phyloP scores from a whole-genome alignment of 2,329 filamentous ascomycete species.

The Thielaviopsis populi region DNA sequence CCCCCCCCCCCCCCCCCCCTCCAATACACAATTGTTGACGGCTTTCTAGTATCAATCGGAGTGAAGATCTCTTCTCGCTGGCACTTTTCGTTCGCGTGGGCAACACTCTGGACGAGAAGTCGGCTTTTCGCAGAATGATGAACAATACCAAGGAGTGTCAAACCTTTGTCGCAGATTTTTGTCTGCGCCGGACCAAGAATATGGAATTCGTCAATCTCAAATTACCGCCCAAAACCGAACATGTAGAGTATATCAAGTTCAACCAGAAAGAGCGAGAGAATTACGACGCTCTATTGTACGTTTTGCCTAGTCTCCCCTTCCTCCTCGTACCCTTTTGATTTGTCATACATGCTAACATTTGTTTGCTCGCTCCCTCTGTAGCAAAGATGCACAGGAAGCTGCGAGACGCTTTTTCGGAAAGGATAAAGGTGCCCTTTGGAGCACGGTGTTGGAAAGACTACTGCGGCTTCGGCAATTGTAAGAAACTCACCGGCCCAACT shows the following conservation, averaged over 20 bases:
- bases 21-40: slow-evolving; percentile 20
- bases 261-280: slow-evolving; percentile 57
- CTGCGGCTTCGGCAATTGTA: slow-evolving; percentile 65
- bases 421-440: slow-evolving; percentile 16
- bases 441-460: slow-evolving; percentile 57
- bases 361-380: slow-evolving; percentile 21
- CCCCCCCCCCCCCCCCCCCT: background rate
- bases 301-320: slow-evolving; percentile 17
- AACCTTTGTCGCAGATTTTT: slow-evolving; percentile 64
- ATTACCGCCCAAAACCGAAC: slow-evolving; percentile 63
- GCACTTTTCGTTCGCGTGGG: slow-evolving; percentile 62
- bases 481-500: slow-evolving; percentile 20
- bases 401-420: slow-evolving; percentile 36
- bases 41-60: slow-evolving; percentile 48
- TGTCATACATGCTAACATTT: background rate
- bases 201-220: slow-evolving; percentile 78
- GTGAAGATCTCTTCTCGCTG: slow-evolving; percentile 68
- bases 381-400: slow-evolving; percentile 48
- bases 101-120: slow-evolving; percentile 57
- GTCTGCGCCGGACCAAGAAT: slow-evolving; percentile 67
- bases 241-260: slow-evolving; percentile 60
- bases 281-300: slow-evolving; percentile 58
- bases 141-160: slow-evolving; percentile 53
- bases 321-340: background rate
- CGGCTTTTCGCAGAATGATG: slow-evolving; percentile 59